Conservation (phyloP, 768 basidiomycete genomes). For the Psilocybe cubensis region DNA sequence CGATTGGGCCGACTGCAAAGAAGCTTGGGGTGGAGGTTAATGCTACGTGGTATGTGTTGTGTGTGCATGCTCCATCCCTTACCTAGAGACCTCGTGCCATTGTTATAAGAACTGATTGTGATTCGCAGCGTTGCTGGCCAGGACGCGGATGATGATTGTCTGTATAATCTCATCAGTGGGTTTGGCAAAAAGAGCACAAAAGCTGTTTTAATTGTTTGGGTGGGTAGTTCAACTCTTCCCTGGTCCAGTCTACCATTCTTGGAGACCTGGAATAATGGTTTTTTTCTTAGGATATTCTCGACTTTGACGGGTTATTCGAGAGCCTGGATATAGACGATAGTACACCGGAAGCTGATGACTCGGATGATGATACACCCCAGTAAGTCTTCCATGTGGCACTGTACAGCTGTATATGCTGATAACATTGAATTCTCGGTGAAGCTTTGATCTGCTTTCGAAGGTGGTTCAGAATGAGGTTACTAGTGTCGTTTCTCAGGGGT, state of each 20-base stretch:
- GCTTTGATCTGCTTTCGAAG: slow-evolving; percentile 19
- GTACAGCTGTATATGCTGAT: not conserved
- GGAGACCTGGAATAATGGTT: too few species aligned
- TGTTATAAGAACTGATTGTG: not conserved
- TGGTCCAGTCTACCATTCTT: too few species aligned
- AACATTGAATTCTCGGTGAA: not conserved
- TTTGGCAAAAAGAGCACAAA: slow-evolving; percentile 26
- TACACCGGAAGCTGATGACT: slow-evolving; percentile 19
- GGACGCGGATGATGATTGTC: slow-evolving; percentile 26
- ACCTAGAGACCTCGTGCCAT: not conserved
- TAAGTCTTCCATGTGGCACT: slow-evolving; percentile 7
- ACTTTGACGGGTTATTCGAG: slow-evolving; percentile 23
- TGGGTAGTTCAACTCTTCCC: not conserved
- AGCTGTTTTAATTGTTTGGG: slow-evolving; percentile 28
- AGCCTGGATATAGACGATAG: slow-evolving; percentile 20
- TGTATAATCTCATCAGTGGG: slow-evolving; percentile 20
- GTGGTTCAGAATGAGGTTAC: slow-evolving; percentile 20
- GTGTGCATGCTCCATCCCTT: too few species aligned
- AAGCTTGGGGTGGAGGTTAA: slow-evolving; percentile 21
- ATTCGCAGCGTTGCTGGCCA: slow-evolving; percentile 21
- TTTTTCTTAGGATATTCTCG: slow-evolving; percentile 12
- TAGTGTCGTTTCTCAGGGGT: slow-evolving; percentile 21
- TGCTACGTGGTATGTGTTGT: slow-evolving; percentile 28
- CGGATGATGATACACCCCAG: slow-evolving; percentile 23
- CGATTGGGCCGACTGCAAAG: slow-evolving; percentile 21